Evolutionary conservation across 768 basidiomycete species (phyloP).

Genomic region (Cyclocybe aegerita): DNA sequence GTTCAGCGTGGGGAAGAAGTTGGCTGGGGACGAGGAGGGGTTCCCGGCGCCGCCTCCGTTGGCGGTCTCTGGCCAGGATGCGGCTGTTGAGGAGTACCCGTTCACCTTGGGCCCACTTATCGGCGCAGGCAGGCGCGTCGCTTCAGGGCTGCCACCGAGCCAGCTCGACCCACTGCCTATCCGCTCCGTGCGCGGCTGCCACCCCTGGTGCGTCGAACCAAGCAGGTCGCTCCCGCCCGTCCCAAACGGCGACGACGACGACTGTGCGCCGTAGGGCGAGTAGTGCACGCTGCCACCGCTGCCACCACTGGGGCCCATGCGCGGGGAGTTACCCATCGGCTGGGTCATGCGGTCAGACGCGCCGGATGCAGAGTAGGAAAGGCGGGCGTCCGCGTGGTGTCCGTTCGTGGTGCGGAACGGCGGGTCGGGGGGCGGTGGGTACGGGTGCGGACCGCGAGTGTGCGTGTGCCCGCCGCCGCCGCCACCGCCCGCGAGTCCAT

Average conservation of each 20-base stretch:
- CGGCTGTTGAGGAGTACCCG: conserved; percentile 13
- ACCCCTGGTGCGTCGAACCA: conserved; percentile 13
- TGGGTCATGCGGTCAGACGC: conserved; percentile 16
- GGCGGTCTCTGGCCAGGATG: conserved; percentile 16
- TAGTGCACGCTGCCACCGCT: conserved; percentile 10
- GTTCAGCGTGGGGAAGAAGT: conserved; percentile 54
- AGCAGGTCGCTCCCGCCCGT: conserved; percentile 3
- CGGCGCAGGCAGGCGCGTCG: background rate
- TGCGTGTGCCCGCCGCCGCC: no score
- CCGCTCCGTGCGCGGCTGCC: conserved; percentile 17
- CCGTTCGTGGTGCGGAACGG: conserved; percentile 13
- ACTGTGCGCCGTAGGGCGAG: conserved; percentile 8
- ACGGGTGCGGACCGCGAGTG: no score
- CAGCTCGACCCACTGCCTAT: conserved; percentile 6
- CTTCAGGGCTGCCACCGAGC: conserved; percentile 7
- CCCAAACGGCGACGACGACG: conserved; percentile 18
- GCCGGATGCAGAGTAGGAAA: conserved; percentile 17
- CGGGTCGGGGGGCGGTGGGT: no score
- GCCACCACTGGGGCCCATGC: no score
- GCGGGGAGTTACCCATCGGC: background rate
- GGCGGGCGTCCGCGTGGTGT: conserved; percentile 20
- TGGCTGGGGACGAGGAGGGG: conserved; percentile 13
- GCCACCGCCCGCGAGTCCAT: conserved; percentile 10
- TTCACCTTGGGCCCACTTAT: conserved; percentile 10
- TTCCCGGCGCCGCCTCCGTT: conserved; percentile 11